These are phyloP conservation scores for Starmerella stigmatis DNA, from an alignment of 805 yeast species.

Conservation along the genomic window DNA sequence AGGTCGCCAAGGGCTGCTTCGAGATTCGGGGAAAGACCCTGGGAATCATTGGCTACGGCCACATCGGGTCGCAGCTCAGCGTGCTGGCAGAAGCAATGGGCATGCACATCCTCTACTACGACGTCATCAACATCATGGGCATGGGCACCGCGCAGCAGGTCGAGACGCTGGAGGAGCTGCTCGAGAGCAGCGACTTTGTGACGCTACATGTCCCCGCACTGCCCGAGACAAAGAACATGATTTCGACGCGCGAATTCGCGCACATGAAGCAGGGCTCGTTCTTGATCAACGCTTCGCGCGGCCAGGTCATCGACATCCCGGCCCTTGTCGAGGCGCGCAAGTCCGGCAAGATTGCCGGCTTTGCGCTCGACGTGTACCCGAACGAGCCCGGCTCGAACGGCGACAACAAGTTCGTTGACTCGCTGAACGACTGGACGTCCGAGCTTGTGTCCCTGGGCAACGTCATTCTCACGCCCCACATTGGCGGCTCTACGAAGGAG, in stretches of 20 bases:
- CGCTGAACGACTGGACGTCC: conserved; percentile 70
- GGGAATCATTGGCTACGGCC: conserved; percentile 96
- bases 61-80: conserved; percentile 93
- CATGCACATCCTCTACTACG: conserved; percentile 91
- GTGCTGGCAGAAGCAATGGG: conserved; percentile 97
- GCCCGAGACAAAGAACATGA: conserved; percentile 80
- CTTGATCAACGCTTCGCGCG: conserved; percentile 91
- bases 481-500: conserved; percentile 98
- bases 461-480: conserved; percentile 89
- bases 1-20: conserved; percentile 92
- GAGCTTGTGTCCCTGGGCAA: conserved; percentile 76
- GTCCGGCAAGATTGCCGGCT: conserved; percentile 90
- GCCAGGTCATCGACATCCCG: conserved; percentile 93
- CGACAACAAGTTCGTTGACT: conserved; percentile 58
- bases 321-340: conserved; percentile 86
- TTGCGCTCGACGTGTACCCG: conserved; percentile 93
- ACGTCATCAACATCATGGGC: conserved; percentile 85
- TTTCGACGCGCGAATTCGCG: conserved; percentile 81
- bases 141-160: conserved; percentile 96
- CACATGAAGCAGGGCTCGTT: conserved; percentile 96
- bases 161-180: conserved; percentile 67
- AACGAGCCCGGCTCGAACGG: conserved; percentile 97
- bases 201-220: conserved; percentile 92
- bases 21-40: conserved; percentile 97
- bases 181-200: conserved; percentile 74